Evolutionary conservation across 169 alveolate genomes (phyloP).

Genomic region (Plasmodium malariae): DNA sequence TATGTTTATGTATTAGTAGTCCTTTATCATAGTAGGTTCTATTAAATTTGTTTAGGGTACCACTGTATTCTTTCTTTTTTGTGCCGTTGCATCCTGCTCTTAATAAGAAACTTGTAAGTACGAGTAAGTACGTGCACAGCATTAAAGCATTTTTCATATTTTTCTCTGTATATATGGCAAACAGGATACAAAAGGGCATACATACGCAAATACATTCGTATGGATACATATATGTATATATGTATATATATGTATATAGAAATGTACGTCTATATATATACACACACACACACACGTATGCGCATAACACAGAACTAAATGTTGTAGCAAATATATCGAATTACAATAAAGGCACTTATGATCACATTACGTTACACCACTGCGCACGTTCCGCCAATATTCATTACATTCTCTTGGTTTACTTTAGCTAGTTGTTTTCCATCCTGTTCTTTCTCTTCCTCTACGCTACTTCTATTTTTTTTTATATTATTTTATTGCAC

Average conservation of each 20-base stretch:
- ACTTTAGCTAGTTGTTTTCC: too few species aligned
- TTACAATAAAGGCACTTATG: too few species aligned
- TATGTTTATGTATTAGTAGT: neutral
- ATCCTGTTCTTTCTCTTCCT: too few species aligned
- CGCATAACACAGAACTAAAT: neutral
- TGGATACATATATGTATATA: neutral
- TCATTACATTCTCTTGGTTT: too few species aligned
- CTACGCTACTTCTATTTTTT: too few species aligned
- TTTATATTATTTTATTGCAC: too few species aligned
- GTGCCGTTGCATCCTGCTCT: neutral
- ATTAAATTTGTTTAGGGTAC: neutral
- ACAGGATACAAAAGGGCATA: neutral
- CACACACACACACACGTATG: too few species aligned
- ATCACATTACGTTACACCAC: too few species aligned
- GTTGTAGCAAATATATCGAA: neutral
- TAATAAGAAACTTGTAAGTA: neutral
- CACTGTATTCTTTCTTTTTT: neutral
- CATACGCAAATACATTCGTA: neutral
- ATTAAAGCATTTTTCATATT: slow-evolving; percentile 72
- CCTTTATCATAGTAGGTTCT: neutral
- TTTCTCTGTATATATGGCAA: neutral
- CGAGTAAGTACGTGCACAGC: slow-evolving; percentile 1
- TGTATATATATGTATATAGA: neutral
- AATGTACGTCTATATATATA: neutral
- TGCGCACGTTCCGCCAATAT: too few species aligned